A percentile compares a stretch with the other conserved stretches of the same genome.
phyloP scores from a whole-genome alignment of 768 basidiomycete genomes.

The Pulveroboletus sp. region DNA sequence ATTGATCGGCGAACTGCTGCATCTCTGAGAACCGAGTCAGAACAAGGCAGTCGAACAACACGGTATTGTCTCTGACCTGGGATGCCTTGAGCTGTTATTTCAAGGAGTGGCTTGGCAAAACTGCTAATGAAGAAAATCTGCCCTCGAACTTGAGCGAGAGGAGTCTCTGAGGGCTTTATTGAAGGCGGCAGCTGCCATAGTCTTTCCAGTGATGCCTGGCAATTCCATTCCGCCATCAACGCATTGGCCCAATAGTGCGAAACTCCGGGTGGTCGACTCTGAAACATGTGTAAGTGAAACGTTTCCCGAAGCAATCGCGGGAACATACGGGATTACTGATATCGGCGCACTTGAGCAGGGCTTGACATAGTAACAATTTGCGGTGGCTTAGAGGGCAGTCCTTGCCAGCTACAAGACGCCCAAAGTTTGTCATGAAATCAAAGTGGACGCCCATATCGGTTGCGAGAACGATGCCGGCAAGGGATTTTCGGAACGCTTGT shows the following conservation, averaged over 20 bases:
- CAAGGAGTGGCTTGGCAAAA: constrained; percentile 82
- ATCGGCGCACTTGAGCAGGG: constrained; percentile 94
- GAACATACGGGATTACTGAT: constrained; percentile 92
- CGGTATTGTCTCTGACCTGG: constrained; percentile 49
- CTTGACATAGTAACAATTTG: constrained; percentile 78
- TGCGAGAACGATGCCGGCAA: constrained; percentile 80
- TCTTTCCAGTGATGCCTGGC: constrained; percentile 83
- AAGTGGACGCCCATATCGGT: constrained; percentile 94
- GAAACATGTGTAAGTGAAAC: constrained; percentile 8
- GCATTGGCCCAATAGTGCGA: constrained; percentile 91
- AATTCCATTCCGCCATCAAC: constrained; percentile 85
- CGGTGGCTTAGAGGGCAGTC: constrained; percentile 41
- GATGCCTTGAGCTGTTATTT: constrained; percentile 65
- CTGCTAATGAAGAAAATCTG: constrained; percentile 87
- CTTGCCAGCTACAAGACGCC: constrained; percentile 41
- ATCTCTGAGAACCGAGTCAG: constrained; percentile 49
- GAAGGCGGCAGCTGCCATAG: constrained; percentile 65
- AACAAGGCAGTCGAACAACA: neutral
- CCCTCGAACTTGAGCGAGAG: constrained; percentile 66
- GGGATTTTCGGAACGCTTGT: constrained; percentile 58
- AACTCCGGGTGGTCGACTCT: constrained; percentile 92
- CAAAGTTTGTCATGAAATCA: constrained; percentile 73
- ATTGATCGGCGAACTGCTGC: constrained; percentile 59
- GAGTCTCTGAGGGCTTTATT: constrained; percentile 44
- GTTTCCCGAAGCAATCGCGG: neutral